Percentiles rank a stretch among this genome's conserved stretches.
Conservation (phyloP, 2,329 filamentous ascomycete genomes). For the Orbilia oligospora region DNA sequence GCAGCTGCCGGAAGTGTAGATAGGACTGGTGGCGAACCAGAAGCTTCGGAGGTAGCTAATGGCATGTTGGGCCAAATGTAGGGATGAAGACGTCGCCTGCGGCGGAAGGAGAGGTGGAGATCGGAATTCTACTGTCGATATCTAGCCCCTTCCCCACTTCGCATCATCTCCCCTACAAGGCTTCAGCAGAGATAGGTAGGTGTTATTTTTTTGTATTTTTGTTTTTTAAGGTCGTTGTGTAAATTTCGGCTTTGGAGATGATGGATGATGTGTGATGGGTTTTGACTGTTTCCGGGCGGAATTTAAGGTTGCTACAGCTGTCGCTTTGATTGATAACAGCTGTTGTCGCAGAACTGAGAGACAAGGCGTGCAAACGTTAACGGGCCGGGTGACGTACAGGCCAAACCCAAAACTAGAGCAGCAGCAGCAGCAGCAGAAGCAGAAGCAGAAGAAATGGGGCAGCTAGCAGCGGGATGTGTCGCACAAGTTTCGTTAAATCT, state of each 20-base stretch:
- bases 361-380: conserved; percentile 14
- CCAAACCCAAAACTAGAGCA: neutral
- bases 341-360: conserved; percentile 21
- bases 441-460: neutral
- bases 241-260: conserved; percentile 22
- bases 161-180: conserved; percentile 43
- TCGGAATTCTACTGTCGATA: conserved; percentile 40
- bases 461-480: neutral
- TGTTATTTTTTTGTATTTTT: too few relatives aligned
- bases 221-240: conserved; percentile 1
- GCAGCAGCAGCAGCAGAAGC: too few relatives aligned
- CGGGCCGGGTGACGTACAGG: conserved; percentile 43
- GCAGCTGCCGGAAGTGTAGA: conserved; percentile 20
- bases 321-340: conserved; percentile 37
- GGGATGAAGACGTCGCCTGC: conserved; percentile 26
- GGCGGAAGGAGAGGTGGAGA: conserved; percentile 10
- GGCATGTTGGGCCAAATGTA: conserved; percentile 42
- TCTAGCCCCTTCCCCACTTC: conserved; percentile 40
- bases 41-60: conserved; percentile 40
- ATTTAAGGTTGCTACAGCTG: conserved; percentile 39
- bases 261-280: conserved; percentile 5
- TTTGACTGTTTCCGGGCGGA: conserved; percentile 4
- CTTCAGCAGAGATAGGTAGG: conserved; percentile 2
- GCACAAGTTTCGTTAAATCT: too few relatives aligned
- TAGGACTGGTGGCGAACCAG: conserved; percentile 22